Percentiles rank a stretch among this genome's conserved stretches.
These are phyloP conservation scores for Alloteropsis semialata DNA, from an alignment of 176 grass and related monocot species.

Conservation along the genomic window DNA sequence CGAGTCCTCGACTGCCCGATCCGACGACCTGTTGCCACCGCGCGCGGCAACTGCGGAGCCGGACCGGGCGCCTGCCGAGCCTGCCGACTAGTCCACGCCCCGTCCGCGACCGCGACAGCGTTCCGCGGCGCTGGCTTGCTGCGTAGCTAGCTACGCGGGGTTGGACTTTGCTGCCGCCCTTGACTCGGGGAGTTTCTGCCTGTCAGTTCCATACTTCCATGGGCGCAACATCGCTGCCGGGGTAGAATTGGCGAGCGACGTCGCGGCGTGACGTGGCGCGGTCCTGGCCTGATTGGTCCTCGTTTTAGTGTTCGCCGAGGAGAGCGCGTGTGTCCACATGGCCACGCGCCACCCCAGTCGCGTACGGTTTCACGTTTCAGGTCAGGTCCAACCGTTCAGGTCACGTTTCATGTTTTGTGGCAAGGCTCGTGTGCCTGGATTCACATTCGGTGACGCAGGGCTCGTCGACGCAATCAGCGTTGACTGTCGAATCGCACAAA, in stretches of 20 bases:
- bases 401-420: constrained; percentile 2
- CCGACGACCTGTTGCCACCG: background rate
- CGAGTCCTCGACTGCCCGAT: background rate
- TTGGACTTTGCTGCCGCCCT: constrained; percentile 15
- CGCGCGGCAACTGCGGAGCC: background rate
- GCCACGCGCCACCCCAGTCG: background rate
- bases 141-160: background rate
- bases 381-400: too few relatives aligned
- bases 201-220: background rate
- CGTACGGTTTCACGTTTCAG: background rate
- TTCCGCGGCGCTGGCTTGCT: background rate
- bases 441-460: background rate
- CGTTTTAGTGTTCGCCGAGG: background rate
- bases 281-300: background rate
- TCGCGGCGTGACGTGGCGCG: background rate
- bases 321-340: background rate
- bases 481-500: background rate
- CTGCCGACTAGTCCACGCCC: background rate
- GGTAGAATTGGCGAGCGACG: background rate
- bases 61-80: too few relatives aligned
- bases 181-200: background rate
- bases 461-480: background rate
- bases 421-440: background rate
- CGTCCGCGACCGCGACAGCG: background rate
- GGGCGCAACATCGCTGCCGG: background rate